Evolutionary conservation across 148 eudicot species (phyloP), one percentile per base, ranked within the genome.

Genomic region (Talinum fruticosum): DNA sequence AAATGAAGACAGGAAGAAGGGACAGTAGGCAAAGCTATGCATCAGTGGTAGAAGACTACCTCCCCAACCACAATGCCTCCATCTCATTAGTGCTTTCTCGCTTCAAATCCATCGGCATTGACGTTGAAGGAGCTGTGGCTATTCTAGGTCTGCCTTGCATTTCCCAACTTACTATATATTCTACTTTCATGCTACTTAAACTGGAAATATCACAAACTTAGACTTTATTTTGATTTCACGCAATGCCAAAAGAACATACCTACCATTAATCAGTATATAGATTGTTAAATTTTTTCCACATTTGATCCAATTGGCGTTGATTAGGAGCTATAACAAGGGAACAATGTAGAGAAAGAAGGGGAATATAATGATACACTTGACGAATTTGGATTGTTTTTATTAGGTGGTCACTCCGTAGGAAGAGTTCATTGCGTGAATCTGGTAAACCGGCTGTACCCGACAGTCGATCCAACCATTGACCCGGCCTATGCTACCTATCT

Each of bases 371-470:
- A 1, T 19, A 0, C 62, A 54, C n/a, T 10, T 19, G 26, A 19
- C n/a, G 14, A 72, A 10, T 33, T 29, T 23, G 35, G 6, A 10
- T 49, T 19, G 35, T 2, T 38, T 49, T 38, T 49, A 23, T 6
- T 79, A 91, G 97, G 97, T n/a, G 97, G 91, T 70, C 97, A 93
- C 79, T 93, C 97, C 0, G 96, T 93, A 8, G 98, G 98, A 18
- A 77, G 96, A 76, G 88, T 87, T 8, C 98, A 91, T 57, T 93
- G 98, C 57, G 34, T 71, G 5, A 91, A 91, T 80, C 75, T 93
- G 10, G 96, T 93, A 0, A 51, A 82, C 45, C 78, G 98, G 62
- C 87, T 93, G 29, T 93, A 93, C 80, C 98, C 98, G 15, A 82
- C 76, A 0, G 88, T 90, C 0, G 98, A 93, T 77, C 92, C 96